phyloP scores from a whole-genome alignment of 2,329 filamentous ascomycete genomes.

The Catunica adiposa region DNA sequence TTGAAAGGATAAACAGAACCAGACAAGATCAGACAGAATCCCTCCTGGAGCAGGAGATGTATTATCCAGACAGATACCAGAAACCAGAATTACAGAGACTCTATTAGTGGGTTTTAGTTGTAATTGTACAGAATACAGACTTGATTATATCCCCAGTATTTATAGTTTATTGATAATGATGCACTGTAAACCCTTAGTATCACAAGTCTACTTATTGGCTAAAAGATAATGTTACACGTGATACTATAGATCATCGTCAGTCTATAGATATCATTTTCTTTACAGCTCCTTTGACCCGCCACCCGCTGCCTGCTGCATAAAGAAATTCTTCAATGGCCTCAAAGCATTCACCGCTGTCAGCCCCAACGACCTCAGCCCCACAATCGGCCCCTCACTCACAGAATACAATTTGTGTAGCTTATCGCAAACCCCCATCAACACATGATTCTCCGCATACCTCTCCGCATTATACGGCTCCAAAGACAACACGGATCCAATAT shows the following conservation, averaged over 20 bases:
- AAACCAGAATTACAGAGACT: neutral
- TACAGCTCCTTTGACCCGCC: slow-evolving; percentile 32
- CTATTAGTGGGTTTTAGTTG: slow-evolving; percentile 11
- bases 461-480: slow-evolving; percentile 70
- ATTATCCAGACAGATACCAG: slow-evolving; percentile 15
- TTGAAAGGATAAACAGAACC: neutral
- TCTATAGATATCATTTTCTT: neutral
- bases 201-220: neutral
- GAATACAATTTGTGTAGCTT: slow-evolving; percentile 87
- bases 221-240: slow-evolving; percentile 6
- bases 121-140: slow-evolving; percentile 18
- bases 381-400: slow-evolving; percentile 61
- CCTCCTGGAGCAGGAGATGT: slow-evolving; percentile 10
- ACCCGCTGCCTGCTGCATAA: slow-evolving; percentile 61
- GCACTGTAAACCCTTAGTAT: neutral
- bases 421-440: slow-evolving; percentile 65
- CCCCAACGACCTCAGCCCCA: slow-evolving; percentile 63
- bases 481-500: slow-evolving; percentile 62
- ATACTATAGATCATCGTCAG: too few species aligned
- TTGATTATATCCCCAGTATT: neutral
- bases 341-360: slow-evolving; percentile 60
- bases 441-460: slow-evolving; percentile 66
- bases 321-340: slow-evolving; percentile 59
- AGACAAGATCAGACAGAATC: slow-evolving; percentile 8
- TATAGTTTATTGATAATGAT: neutral